Evolutionary conservation across 257 asterid genomes (phyloP).

Genomic region (Solanum verrucosum): DNA sequence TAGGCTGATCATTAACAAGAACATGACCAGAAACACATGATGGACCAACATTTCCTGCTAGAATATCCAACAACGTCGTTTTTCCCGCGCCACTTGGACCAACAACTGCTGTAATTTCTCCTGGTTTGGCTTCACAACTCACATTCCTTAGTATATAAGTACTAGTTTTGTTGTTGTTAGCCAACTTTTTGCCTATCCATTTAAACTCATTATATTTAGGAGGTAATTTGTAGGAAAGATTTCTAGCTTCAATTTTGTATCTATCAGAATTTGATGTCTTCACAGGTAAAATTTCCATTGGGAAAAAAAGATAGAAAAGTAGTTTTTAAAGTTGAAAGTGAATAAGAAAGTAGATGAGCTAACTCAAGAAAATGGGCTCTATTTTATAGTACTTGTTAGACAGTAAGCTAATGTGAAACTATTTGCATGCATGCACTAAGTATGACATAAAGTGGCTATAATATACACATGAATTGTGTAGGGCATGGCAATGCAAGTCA

Average conservation of each 20-base stretch:
- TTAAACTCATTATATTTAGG: slow-evolving; percentile 8
- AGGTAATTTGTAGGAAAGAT: slow-evolving; percentile 40
- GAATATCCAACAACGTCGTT: slow-evolving; percentile 58
- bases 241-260: slow-evolving; percentile 29
- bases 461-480: background rate
- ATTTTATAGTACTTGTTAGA: slow-evolving; percentile 5
- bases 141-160: slow-evolving; percentile 38
- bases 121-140: slow-evolving; percentile 47
- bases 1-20: slow-evolving; percentile 38
- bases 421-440: slow-evolving; percentile 9
- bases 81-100: slow-evolving; percentile 93
- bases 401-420: background rate
- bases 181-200: slow-evolving; percentile 8
- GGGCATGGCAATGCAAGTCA: background rate
- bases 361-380: slow-evolving; percentile 17
- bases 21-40: slow-evolving; percentile 28
- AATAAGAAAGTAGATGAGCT: slow-evolving; percentile 29
- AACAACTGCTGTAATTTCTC: slow-evolving; percentile 65
- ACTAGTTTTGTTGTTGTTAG: background rate
- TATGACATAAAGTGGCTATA: background rate
- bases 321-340: background rate
- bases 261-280: slow-evolving; percentile 9
- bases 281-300: slow-evolving; percentile 42
- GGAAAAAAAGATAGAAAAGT: background rate
- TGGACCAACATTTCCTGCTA: slow-evolving; percentile 35